These are phyloP conservation scores for Trametopsis cervina DNA, from an alignment of 768 basidiomycete species.

Conservation along the genomic window DNA sequence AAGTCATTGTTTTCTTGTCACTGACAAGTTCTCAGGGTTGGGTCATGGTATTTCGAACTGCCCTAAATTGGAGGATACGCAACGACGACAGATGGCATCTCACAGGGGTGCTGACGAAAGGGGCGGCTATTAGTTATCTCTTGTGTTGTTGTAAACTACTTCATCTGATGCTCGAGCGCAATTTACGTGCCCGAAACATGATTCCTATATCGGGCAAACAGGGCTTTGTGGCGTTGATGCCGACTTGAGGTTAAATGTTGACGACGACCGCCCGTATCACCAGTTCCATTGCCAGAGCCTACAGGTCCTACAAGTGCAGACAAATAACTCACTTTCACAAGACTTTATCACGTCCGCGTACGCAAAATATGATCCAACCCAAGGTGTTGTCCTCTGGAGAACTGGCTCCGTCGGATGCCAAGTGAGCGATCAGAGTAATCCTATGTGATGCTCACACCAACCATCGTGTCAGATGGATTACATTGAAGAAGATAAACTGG, in stretches of 20 bases:
- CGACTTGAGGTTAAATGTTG: no score
- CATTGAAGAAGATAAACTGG: constrained; percentile 76
- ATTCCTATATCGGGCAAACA: no score
- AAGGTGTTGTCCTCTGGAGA: constrained; percentile 47
- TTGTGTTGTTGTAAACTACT: no score
- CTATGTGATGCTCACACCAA: constrained; percentile 1
- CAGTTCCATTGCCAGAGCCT: no score
- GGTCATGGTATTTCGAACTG: constrained; percentile 94
- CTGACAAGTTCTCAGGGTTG: constrained; percentile 47
- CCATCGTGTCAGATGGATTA: constrained; percentile 71
- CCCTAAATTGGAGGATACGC: constrained; percentile 92
- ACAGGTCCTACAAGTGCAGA: no score
- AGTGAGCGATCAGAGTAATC: constrained; percentile 31
- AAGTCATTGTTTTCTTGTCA: background rate
- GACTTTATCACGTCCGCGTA: background rate
- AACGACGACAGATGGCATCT: constrained; percentile 84
- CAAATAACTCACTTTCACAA: constrained; percentile 1
- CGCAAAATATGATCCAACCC: constrained; percentile 30
- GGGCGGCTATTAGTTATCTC: constrained; percentile 33
- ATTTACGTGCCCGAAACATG: no score
- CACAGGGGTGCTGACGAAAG: constrained; percentile 66
- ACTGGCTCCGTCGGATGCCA: constrained; percentile 49
- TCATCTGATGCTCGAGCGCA: no score
- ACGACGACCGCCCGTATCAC: no score
- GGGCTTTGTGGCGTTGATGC: no score